Base-by-base conservation (phyloP, 371 early-diverging fungal species). In the Entomophthora muscae region DNA sequence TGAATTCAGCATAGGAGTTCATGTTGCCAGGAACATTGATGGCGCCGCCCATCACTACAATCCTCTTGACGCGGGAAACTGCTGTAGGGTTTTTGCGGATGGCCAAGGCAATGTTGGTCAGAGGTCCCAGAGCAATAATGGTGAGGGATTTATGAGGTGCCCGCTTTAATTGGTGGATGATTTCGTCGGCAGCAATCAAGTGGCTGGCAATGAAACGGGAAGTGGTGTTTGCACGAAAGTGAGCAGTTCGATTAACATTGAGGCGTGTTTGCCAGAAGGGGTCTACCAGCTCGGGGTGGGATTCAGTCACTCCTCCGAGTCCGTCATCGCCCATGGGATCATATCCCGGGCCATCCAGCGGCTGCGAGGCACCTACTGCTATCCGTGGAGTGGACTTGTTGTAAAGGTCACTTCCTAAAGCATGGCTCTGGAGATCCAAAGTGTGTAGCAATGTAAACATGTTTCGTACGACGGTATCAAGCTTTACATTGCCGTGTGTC, bases 71-170 rank as follows among this genome's bases (percentile, higher is more conserved):
- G 1, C 76, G 70, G 21, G 75, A 68, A 65, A 78, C 73, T 1
- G 75, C 73, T 5, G 66, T 56, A 17, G 78, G 75, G 53, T 81
- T 73, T 32, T 75, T 69, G 53, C 73, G 66, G 52, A 75, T 71
- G 0, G 81, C 81, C 7, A 77, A 59, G 0, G 78, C 79, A 30
- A 81, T 21, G 64, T 81, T 81, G n/a, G 79, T 78, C 66, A 81
- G 65, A 0, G 81, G 81, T 0, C 81, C 81, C 12, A 81, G 54
- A 5, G 75, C 78, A 53, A 76, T 68, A 31, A 81, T 67, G 1
- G 75, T 73, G 13, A 81, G 56, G 0, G 78, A 74, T n/a, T 75
- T 62, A 31, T 78, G 74, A 32, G 70, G 70, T 0, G 75, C 74
- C 1, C 70, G 42, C 21, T 66, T 65, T 21, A 80, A 62, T 51